Conservation (phyloP, 352 stramenopile species). For the Nothophytophthora sp. region DNA sequence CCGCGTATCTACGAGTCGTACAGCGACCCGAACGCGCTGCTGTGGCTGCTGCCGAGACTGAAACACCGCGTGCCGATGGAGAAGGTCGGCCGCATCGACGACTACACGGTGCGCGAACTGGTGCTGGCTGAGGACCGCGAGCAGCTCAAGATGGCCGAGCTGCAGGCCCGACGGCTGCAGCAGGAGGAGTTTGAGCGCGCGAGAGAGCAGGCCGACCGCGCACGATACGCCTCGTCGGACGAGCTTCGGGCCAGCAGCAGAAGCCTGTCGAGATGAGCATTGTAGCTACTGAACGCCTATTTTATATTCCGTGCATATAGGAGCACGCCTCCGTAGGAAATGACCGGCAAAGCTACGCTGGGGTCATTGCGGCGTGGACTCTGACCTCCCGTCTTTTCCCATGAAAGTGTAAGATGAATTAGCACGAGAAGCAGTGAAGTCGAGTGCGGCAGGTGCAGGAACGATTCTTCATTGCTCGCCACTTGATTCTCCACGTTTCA, state of each 20-base stretch:
- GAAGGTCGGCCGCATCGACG: slow-evolving; percentile 75
- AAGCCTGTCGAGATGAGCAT: slow-evolving; percentile 23
- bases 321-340: too few relatives aligned
- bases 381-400: too few relatives aligned
- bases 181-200: slow-evolving; percentile 65
- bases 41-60: slow-evolving; percentile 79
- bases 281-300: background rate
- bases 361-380: too few relatives aligned
- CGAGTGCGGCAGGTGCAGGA: too few relatives aligned
- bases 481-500: too few relatives aligned
- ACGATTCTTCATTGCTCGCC: too few relatives aligned
- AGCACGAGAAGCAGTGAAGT: too few relatives aligned
- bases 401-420: too few relatives aligned
- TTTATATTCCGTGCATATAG: too few relatives aligned
- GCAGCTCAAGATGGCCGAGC: slow-evolving; percentile 68
- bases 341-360: too few relatives aligned
- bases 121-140: slow-evolving; percentile 79
- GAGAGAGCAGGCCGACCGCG: slow-evolving; percentile 28
- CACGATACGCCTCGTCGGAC: slow-evolving; percentile 23
- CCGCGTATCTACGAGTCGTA: slow-evolving; percentile 81
- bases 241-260: slow-evolving; percentile 26
- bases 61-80: slow-evolving; percentile 85
- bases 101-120: slow-evolving; percentile 81
- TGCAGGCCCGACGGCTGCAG: slow-evolving; percentile 57
- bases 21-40: slow-evolving; percentile 72